Evolutionary conservation across 805 yeast genomes (phyloP), one percentile per base, ranked within the genome.

Genomic region (Saturnispora sanitii): DNA sequence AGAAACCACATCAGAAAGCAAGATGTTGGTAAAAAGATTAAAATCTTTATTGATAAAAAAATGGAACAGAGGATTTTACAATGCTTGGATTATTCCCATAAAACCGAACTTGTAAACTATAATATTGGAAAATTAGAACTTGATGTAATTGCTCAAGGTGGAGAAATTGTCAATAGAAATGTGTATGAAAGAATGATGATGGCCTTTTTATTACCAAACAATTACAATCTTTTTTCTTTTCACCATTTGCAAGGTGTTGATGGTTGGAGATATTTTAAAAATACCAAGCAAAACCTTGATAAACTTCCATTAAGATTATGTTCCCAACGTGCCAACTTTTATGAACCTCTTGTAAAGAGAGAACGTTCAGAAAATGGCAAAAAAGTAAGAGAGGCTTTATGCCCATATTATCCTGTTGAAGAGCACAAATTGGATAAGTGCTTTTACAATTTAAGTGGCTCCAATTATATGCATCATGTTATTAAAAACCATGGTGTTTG

Each of bases 401-500:
- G 62, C 36, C 61, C 61, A 8, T 58, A 56, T 38, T 58, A 61
- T 44, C 41, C 41, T n/a, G 35, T 33, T 15, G 39, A 45, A 7
- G 37, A 20, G 6, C 20, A 29, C 4, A 36, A 30, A 7, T 25
- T 41, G 22, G 26, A 15, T 9, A 23, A 15, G 16, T 30, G 43
- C 48, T 4, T 59, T 55, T 40, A 49, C 37, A 55, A 53, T 35
- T 39, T 50, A 43, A 49, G 48, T 34, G 53, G 51, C 17, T 51
- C 57, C 4, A 47, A 48, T 21, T 60, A 60, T 34, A 48, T 55
- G n/a, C 61, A 58, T 29, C 64, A 60, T 41, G 52, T 60, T 26
- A 50, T 58, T 5, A 55, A 52, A 33, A 52, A 53, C 16, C 64
- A 60, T 35, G 62, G 62, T 3, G 57, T 59, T 7, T 56, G 54